A percentile compares a stretch with the other conserved stretches of the same genome.
Evolutionary conservation across 805 yeast species (phyloP).

Genomic region (Myxozyma nipponensis): DNA sequence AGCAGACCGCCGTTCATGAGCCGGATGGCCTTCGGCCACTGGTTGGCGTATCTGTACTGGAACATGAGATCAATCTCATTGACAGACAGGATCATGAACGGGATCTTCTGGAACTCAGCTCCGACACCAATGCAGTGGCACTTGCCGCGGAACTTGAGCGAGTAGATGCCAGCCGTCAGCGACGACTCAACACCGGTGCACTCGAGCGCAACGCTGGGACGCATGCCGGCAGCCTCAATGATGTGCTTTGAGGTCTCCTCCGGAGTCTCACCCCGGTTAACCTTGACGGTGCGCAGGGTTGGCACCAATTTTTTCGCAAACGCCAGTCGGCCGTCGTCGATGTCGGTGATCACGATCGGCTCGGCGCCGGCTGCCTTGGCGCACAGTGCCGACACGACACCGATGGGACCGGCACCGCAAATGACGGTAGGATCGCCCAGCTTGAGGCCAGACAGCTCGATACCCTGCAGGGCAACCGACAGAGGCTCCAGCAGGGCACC

Average conservation of each 20-base stretch:
- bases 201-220: constrained; percentile 48
- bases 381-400: constrained; percentile 46
- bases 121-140: constrained; percentile 54
- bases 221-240: constrained; percentile 39
- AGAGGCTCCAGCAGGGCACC: constrained; percentile 58
- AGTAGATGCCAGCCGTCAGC: constrained; percentile 46
- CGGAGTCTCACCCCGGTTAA: constrained; percentile 43
- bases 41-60: constrained; percentile 52
- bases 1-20: constrained; percentile 45
- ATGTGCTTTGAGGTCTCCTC: constrained; percentile 34
- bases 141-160: constrained; percentile 47
- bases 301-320: constrained; percentile 49
- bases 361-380: constrained; percentile 54
- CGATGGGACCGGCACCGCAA: constrained; percentile 62
- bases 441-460: constrained; percentile 46
- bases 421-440: constrained; percentile 50
- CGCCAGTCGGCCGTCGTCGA: constrained; percentile 44
- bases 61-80: constrained; percentile 52
- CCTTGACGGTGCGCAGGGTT: constrained; percentile 44
- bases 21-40: constrained; percentile 56
- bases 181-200: constrained; percentile 54
- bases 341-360: constrained; percentile 51
- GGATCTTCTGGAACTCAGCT: constrained; percentile 45
- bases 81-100: constrained; percentile 53
- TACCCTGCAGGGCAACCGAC: constrained; percentile 52